phyloP scores from a whole-genome alignment of 768 basidiomycete species.

The Brasilioporus rufonigricans region DNA sequence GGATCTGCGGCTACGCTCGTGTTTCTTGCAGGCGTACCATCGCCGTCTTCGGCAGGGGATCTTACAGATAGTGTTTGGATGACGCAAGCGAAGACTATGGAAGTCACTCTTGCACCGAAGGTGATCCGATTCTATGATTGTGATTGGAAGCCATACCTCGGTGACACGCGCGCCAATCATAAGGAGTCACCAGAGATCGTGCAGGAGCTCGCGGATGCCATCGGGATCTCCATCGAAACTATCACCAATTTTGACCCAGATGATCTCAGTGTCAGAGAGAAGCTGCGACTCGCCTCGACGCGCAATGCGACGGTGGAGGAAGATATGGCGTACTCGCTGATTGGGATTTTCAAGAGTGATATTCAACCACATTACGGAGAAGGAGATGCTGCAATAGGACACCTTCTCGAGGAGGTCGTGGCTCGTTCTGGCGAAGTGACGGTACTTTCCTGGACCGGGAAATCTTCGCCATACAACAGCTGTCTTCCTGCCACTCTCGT shows the following conservation, averaged over 20 bases:
- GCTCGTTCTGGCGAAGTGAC: neutral
- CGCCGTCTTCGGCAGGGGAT: neutral
- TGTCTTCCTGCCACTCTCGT: neutral
- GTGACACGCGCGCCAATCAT: neutral
- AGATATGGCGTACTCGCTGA: neutral
- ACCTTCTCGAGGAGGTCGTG: neutral
- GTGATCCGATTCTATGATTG: neutral
- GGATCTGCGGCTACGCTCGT: neutral
- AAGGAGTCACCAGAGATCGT: neutral
- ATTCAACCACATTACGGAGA: neutral
- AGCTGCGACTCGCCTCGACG: neutral
- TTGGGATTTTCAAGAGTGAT: neutral
- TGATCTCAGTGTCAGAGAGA: neutral
- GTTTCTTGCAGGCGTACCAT: neutral
- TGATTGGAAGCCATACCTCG: neutral
- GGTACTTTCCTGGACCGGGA: neutral
- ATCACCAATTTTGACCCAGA: neutral
- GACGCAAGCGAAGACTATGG: neutral
- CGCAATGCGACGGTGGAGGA: neutral
- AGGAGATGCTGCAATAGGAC: neutral
- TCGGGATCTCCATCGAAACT: neutral
- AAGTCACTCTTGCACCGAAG: neutral
- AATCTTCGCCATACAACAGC: neutral
- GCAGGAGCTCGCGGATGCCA: neutral
- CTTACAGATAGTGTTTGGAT: neutral